A percentile compares a stretch with the other conserved stretches of the same genome.
Evolutionary conservation across 257 asterid species (phyloP).

Genomic region (Misopates orontium): DNA sequence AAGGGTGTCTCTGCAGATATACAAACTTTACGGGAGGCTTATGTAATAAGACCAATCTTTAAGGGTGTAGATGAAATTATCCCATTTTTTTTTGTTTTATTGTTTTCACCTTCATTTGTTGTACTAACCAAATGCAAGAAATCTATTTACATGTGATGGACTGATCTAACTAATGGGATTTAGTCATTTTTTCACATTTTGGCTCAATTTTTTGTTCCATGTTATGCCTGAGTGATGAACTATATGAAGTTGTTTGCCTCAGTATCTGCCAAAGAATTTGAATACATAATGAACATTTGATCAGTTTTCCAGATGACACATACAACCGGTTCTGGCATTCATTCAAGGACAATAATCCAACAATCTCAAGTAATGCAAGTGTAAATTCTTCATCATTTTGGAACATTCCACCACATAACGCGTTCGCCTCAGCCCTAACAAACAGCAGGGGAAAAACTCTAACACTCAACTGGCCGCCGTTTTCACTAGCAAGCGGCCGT

Average conservation of each 20-base stretch:
- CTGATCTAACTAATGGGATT: background rate
- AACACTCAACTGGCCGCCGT: constrained; percentile 73
- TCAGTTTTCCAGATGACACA: constrained; percentile 79
- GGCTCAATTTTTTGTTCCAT: background rate
- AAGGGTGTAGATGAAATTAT: too few species aligned
- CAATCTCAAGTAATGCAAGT: constrained; percentile 52
- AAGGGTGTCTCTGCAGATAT: too few species aligned
- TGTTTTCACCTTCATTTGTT: too few species aligned
- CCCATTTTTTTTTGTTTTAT: too few species aligned
- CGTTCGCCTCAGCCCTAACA: constrained; percentile 66
- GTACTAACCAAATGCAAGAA: too few species aligned
- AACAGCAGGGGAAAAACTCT: constrained; percentile 60
- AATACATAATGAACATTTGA: constrained; percentile 24
- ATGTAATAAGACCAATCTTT: too few species aligned
- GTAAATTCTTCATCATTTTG: constrained; percentile 52
- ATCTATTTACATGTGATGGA: too few species aligned
- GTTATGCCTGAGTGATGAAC: background rate
- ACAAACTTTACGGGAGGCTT: too few species aligned
- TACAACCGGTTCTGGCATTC: constrained; percentile 78
- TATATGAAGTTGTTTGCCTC: background rate
- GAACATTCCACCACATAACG: constrained; percentile 74
- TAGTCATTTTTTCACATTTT: background rate
- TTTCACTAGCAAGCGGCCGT: constrained; percentile 46
- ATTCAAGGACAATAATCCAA: constrained; percentile 48
- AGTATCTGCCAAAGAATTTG: constrained; percentile 7